Evolutionary conservation across 2,329 filamentous ascomycete genomes (phyloP).

Genomic region (Immersiporthe knoxdaviesiana): DNA sequence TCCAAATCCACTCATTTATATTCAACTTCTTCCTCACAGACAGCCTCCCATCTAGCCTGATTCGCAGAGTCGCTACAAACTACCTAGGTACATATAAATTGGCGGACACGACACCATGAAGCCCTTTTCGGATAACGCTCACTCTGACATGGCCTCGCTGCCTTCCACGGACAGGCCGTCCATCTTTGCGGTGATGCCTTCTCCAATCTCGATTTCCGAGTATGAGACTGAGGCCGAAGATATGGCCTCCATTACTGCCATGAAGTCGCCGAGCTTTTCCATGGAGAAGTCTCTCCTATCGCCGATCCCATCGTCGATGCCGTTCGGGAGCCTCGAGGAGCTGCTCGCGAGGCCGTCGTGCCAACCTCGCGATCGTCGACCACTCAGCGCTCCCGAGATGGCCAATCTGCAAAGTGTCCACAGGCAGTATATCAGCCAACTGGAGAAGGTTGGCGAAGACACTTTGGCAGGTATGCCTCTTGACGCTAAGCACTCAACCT

Average conservation of each 20-base stretch:
- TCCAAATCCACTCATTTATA: background rate
- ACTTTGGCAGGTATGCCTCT: background rate
- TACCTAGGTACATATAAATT: background rate
- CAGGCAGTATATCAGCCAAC: background rate
- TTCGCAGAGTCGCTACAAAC: background rate
- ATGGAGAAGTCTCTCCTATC: background rate
- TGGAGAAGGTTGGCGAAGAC: background rate
- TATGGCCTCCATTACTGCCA: background rate
- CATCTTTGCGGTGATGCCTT: background rate
- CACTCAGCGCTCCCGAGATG: background rate
- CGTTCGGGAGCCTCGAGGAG: background rate
- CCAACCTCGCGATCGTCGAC: background rate
- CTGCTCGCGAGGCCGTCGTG: background rate
- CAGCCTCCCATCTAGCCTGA: background rate
- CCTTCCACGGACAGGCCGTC: background rate
- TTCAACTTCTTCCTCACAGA: background rate
- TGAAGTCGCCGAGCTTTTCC: background rate
- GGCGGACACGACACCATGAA: background rate
- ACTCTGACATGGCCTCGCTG: background rate
- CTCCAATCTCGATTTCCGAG: background rate
- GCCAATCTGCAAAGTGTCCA: background rate
- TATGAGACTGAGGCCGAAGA: background rate
- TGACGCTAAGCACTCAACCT: background rate
- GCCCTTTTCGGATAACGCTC: background rate
- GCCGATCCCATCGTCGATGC: background rate